phyloP scores from a whole-genome alignment of 257 asterid genomes.

The Craterostigma plantagineum region DNA sequence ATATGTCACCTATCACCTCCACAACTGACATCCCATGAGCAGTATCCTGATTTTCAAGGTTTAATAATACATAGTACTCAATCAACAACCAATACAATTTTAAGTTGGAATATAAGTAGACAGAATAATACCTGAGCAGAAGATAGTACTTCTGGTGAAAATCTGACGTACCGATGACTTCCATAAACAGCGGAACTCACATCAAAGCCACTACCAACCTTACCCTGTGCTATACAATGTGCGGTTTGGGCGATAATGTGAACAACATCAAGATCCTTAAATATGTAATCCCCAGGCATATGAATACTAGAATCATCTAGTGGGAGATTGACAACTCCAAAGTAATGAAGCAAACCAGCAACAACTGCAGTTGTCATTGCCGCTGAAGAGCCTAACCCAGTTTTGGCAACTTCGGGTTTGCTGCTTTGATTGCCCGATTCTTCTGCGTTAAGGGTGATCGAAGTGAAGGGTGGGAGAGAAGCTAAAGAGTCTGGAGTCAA shows the following conservation, averaged over 20 bases:
- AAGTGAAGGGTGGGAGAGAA: slow-evolving; percentile 78
- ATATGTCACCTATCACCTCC: slow-evolving; percentile 47
- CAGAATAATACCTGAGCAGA: slow-evolving; percentile 63
- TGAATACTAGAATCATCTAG: slow-evolving; percentile 15
- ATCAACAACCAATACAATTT: not conserved
- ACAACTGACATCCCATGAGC: slow-evolving; percentile 32
- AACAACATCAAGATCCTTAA: slow-evolving; percentile 44
- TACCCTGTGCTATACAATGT: slow-evolving; percentile 97
- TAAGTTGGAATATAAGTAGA: not conserved
- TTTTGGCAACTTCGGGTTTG: slow-evolving; percentile 98
- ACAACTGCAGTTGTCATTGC: slow-evolving; percentile 99
- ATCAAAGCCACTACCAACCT: slow-evolving; percentile 98
- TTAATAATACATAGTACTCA: slow-evolving; percentile 3
- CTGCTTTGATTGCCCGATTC: slow-evolving; percentile 40
- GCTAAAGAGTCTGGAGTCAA: slow-evolving; percentile 80
- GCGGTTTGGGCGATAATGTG: slow-evolving; percentile 94
- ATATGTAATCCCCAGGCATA: slow-evolving; percentile 14
- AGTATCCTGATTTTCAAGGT: slow-evolving; percentile 40
- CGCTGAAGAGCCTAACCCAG: slow-evolving; percentile 98
- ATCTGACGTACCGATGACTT: slow-evolving; percentile 82
- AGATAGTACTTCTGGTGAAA: slow-evolving; percentile 79
- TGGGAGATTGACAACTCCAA: slow-evolving; percentile 71
- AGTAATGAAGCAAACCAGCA: slow-evolving; percentile 76
- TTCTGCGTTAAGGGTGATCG: slow-evolving; percentile 72
- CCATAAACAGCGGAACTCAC: slow-evolving; percentile 99